Evolutionary conservation across 495 filamentous ascomycete genomes (phyloP), one percentile per base, ranked within the genome.

Genomic region (Aspergillus leporis): DNA sequence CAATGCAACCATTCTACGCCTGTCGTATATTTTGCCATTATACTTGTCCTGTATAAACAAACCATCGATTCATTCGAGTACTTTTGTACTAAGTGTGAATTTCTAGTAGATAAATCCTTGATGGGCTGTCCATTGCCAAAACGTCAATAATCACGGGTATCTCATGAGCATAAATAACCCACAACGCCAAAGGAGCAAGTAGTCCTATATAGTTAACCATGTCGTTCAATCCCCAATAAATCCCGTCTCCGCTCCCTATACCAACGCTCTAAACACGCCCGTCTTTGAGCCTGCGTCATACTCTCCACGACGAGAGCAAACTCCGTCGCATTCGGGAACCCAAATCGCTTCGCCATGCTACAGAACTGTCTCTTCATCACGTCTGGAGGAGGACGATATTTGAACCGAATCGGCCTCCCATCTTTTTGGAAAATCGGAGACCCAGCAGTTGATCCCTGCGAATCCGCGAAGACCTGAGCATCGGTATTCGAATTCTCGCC

Each of bases 301-400:
- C 89, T 84, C 73, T 98, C 94, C 13, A 98, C 94, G 9, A 92
- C 88, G 46, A 97, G 80, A 47, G 93, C 95, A 82, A 98, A 98
- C 62, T 96, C 90, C 7, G 84, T 89, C 7, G 85, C 86, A 74
- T 84, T 85, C 6, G 78, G 70, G 69, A 91, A 96, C 40, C 91
- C 91, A 73, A 92, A 89, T 45, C 80, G 81, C 66, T 79, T 81
- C 8, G 92, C 91, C 91, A 97, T 97, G 19, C 84, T 87, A 70
- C 92, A 95, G 63, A 98, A 95, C 67, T 97, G 94, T 38, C 94
- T 79, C 57, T 78, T 84, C 78, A 82, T 85, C 14, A 97, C 91
- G 23, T 85, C 85, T 47, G 75, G 71, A 0, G 91, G 89, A 0
- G 94, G 94, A 46, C 89, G 83, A 65, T 93, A 97, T 51, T 74